These are phyloP conservation scores for Dinochytrium kinnereticum DNA, from an alignment of 371 early-diverging fungal genomes.

Conservation along the genomic window DNA sequence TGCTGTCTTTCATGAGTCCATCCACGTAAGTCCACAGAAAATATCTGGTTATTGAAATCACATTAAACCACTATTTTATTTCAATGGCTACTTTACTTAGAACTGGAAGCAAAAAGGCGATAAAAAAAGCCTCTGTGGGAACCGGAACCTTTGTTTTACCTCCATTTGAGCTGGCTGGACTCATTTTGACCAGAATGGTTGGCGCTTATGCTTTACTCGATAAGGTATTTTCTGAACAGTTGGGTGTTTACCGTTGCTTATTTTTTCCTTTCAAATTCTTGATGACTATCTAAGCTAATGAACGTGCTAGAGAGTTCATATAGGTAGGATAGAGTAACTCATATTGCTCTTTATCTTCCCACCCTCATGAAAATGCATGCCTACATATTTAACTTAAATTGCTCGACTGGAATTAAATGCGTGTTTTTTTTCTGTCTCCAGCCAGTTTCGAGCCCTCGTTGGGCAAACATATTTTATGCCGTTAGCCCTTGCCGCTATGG, in stretches of 20 bases:
- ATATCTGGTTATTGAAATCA: too few species aligned
- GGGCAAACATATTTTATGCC: conserved; percentile 16
- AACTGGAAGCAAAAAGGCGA: conserved; percentile 10
- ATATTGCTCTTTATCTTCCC: not conserved
- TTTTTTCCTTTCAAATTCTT: not conserved
- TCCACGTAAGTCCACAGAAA: not conserved
- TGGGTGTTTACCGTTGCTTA: not conserved
- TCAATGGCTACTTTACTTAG: not conserved
- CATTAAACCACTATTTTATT: too few species aligned
- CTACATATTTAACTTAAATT: not conserved
- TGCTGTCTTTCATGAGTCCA: not conserved
- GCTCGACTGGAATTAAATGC: not conserved
- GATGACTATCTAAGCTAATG: not conserved
- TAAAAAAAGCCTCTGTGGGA: not conserved
- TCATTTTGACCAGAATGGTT: not conserved
- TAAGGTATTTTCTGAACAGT: not conserved
- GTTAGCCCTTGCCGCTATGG: not conserved
- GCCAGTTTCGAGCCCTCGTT: conserved; percentile 5
- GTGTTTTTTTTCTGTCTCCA: too few species aligned
- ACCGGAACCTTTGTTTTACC: not conserved
- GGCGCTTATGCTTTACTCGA: not conserved
- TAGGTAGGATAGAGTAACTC: not conserved
- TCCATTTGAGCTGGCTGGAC: not conserved
- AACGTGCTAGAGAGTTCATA: not conserved
- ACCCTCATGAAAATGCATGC: not conserved